phyloP scores from a whole-genome alignment of 768 basidiomycete genomes.

The Gyrodon lividus region DNA sequence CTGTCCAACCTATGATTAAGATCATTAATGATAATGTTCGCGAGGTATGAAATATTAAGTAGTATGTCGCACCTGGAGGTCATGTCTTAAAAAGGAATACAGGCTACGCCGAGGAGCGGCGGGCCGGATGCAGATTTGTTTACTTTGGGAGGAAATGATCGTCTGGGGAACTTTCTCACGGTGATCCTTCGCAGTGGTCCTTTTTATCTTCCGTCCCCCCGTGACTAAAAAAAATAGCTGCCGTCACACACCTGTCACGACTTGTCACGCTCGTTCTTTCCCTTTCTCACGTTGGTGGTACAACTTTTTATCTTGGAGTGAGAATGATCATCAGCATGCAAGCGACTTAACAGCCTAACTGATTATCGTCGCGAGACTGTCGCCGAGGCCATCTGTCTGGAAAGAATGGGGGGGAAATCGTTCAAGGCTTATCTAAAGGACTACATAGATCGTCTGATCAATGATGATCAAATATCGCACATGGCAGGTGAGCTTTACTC shows the following conservation, averaged over 20 bases:
- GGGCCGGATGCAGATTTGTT: constrained; percentile 37
- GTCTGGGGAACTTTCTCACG: constrained; percentile 54
- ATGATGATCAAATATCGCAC: neutral
- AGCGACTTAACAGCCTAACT: too few species aligned
- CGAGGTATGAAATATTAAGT: too few species aligned
- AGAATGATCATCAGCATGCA: too few species aligned
- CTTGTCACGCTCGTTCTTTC: neutral
- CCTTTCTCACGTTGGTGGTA: constrained; percentile 15
- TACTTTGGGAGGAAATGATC: constrained; percentile 45
- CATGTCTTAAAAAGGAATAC: constrained; percentile 60
- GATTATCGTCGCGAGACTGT: too few species aligned
- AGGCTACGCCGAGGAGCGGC: constrained; percentile 49
- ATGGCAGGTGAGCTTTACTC: neutral
- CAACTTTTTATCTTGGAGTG: too few species aligned
- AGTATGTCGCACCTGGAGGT: constrained; percentile 70
- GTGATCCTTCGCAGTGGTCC: constrained; percentile 44
- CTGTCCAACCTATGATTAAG: constrained; percentile 77
- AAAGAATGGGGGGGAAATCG: neutral
- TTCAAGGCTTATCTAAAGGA: neutral
- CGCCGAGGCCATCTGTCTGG: neutral
- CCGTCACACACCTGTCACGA: constrained; percentile 37
- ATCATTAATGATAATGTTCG: neutral
- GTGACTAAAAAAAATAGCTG: constrained; percentile 39
- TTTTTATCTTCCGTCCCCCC: constrained; percentile 58
- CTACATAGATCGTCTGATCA: neutral